Evolutionary conservation across 2,329 filamentous ascomycete species (phyloP).

Genomic region (Fusarium camptoceras): DNA sequence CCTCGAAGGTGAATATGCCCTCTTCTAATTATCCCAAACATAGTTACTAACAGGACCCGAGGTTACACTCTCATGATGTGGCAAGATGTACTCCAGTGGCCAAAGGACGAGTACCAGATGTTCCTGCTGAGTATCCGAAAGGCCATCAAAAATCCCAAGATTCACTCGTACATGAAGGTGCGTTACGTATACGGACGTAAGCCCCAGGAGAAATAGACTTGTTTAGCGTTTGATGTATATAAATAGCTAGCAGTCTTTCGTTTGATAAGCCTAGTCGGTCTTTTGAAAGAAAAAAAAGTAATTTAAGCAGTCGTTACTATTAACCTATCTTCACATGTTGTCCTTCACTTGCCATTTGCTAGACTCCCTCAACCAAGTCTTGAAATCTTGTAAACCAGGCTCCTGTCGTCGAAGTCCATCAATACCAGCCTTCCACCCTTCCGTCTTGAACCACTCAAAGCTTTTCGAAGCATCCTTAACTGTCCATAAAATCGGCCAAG

Average conservation of each 20-base stretch:
- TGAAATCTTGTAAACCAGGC: slow-evolving; percentile 19
- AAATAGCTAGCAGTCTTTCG: accelerated
- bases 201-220: not conserved
- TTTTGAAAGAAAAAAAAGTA: not conserved
- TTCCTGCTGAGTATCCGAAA: slow-evolving; percentile 19
- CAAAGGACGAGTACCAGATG: slow-evolving; percentile 26
- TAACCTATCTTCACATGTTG: not conserved
- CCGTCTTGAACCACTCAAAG: slow-evolving; percentile 30
- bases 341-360: slow-evolving; percentile 32
- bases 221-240: not conserved
- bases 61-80: slow-evolving; percentile 22
- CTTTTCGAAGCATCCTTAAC: slow-evolving; percentile 25
- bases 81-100: slow-evolving; percentile 22
- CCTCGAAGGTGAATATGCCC: slow-evolving; percentile 17
- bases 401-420: not conserved
- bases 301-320: not conserved
- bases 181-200: slow-evolving; percentile 31
- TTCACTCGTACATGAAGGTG: slow-evolving; percentile 24
- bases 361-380: slow-evolving; percentile 36
- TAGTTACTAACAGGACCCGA: not conserved
- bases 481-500: slow-evolving; percentile 23
- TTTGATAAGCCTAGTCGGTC: not conserved
- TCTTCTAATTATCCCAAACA: accelerated
- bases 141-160: slow-evolving; percentile 19
- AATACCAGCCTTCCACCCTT: slow-evolving; percentile 31